A percentile compares a stretch with the other conserved stretches of the same genome.
Evolutionary conservation across 495 filamentous ascomycete genomes (phyloP).

Genomic region (Penicilliopsis zonata): DNA sequence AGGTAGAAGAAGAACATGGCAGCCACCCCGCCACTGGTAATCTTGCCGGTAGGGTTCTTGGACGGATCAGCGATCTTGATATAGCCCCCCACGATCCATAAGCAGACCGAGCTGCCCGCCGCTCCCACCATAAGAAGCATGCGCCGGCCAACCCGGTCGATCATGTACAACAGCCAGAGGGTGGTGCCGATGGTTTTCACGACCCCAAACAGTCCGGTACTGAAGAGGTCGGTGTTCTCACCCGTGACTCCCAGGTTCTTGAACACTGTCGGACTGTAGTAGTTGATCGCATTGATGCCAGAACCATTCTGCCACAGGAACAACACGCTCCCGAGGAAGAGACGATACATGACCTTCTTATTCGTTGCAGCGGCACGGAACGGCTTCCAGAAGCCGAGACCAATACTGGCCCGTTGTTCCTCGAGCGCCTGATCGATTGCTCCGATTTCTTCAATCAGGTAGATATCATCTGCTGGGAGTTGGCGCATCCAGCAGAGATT

Average conservation of each 20-base stretch:
- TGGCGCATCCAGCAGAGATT: conserved; percentile 56
- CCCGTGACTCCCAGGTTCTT: conserved; percentile 44
- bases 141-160: conserved; percentile 59
- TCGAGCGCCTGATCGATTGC: conserved; percentile 53
- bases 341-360: conserved; percentile 48
- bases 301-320: conserved; percentile 60
- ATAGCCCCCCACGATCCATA: conserved; percentile 62
- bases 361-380: conserved; percentile 44
- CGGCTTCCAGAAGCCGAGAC: conserved; percentile 57
- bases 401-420: conserved; percentile 44
- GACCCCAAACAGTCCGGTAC: conserved; percentile 42
- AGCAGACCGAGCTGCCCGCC: conserved; percentile 53
- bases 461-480: conserved; percentile 45
- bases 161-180: conserved; percentile 56
- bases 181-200: conserved; percentile 48
- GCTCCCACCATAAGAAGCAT: conserved; percentile 59
- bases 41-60: conserved; percentile 23
- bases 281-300: conserved; percentile 64
- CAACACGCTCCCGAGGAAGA: conserved; percentile 55
- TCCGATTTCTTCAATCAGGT: conserved; percentile 57
- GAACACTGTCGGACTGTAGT: conserved; percentile 52
- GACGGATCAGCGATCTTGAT: conserved; percentile 50
- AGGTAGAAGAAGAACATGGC: conserved; percentile 74
- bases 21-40: conserved; percentile 47
- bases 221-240: conserved; percentile 34